phyloP scores from a whole-genome alignment of 495 filamentous ascomycete genomes.

The Penicillium arizonense region DNA sequence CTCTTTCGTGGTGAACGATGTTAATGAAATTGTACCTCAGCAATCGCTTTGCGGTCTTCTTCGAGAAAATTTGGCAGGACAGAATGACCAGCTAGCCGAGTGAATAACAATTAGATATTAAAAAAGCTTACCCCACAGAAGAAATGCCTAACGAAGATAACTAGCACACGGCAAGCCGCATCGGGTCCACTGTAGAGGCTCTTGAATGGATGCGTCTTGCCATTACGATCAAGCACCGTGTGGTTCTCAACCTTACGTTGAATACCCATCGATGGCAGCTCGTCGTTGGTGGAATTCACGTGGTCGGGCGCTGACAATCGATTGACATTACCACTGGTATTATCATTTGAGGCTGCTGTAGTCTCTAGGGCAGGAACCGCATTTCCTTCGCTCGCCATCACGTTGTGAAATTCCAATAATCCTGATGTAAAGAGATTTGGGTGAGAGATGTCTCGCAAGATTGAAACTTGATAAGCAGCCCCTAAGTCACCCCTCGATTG shows the following conservation, averaged over 20 bases:
- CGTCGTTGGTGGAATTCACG: constrained; percentile 23
- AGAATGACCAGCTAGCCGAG: not conserved
- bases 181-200: constrained; percentile 62
- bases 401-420: not conserved
- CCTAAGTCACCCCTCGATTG: too few relatives aligned
- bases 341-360: not conserved
- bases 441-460: too few relatives aligned
- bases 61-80: not conserved
- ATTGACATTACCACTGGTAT: not conserved
- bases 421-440: too few relatives aligned
- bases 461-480: too few relatives aligned
- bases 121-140: constrained; percentile 73
- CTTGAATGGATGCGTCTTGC: constrained; percentile 62
- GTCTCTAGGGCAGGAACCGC: not conserved
- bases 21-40: not conserved
- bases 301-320: not conserved
- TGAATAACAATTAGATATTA: not conserved
- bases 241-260: constrained; percentile 53
- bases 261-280: constrained; percentile 48
- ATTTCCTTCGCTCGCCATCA: constrained; percentile 1
- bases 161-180: constrained; percentile 54
- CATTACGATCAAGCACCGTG: constrained; percentile 62
- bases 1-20: constrained; percentile 46
- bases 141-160: constrained; percentile 87
- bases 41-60: not conserved